These are phyloP conservation scores for Phytopythium vexans DNA, from an alignment of 352 stramenopile species.

Conservation along the genomic window DNA sequence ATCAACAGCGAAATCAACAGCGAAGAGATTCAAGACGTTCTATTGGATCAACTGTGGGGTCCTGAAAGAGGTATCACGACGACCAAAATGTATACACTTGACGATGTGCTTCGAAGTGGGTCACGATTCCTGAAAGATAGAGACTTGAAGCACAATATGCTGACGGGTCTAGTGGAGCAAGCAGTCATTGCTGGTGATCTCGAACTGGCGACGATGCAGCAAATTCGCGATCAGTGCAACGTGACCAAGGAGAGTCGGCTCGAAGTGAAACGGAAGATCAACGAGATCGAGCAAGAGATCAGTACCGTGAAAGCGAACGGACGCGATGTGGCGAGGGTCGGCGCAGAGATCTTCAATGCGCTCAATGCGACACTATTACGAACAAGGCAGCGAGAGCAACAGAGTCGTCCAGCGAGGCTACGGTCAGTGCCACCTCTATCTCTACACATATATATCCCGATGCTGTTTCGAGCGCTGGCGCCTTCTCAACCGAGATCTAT, in stretches of 20 bases:
- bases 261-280: slow-evolving; percentile 4
- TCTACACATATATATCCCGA: too few species aligned
- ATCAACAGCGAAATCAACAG: slow-evolving; percentile 24
- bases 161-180: slow-evolving; percentile 41
- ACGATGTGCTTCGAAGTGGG: slow-evolving; percentile 22
- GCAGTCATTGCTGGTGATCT: slow-evolving; percentile 42
- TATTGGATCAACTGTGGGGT: slow-evolving; percentile 54
- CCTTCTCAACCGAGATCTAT: too few species aligned
- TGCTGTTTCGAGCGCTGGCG: too few species aligned
- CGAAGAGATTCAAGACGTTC: slow-evolving; percentile 23
- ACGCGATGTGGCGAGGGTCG: background rate
- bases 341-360: too few species aligned
- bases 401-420: too few species aligned
- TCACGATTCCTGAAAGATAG: slow-evolving; percentile 14
- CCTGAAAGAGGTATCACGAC: slow-evolving; percentile 7
- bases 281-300: slow-evolving; percentile 12
- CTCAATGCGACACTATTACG: too few species aligned
- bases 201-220: slow-evolving; percentile 31
- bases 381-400: too few species aligned
- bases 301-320: slow-evolving; percentile 2
- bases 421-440: too few species aligned
- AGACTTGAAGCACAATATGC: slow-evolving; percentile 9
- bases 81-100: slow-evolving; percentile 21
- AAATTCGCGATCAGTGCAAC: slow-evolving; percentile 22
- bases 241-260: slow-evolving; percentile 23